Base-by-base conservation (phyloP, 768 basidiomycete species). In the Pleurotus sapidus region DNA sequence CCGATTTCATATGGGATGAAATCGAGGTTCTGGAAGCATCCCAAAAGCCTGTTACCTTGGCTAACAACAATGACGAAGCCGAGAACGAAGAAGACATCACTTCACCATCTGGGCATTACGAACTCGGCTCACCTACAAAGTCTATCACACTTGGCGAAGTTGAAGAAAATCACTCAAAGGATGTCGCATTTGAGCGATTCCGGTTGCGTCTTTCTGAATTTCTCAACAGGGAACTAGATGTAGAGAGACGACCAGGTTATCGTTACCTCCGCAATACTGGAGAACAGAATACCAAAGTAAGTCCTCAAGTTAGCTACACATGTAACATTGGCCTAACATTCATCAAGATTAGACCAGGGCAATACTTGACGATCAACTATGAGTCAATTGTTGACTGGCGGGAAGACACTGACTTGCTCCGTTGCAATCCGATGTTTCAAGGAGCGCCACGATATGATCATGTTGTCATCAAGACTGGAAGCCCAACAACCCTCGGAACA, bases 361-460 rank as follows among this genome's bases (percentile, higher is more conserved):
- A 60, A 59, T 65, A 34, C 59, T 18, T 42, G 14, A 66, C 60
- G 47, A 55, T 72, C n/a, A 56, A 64, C 18, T 74, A 69, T 60
- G 62, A 58, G 14, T 72, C 65, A 0, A 49, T 38, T 2, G 55
- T 68, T 6, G 60, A 70, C 56, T 75, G 72, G 73, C 20, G 46
- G 8, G 18, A 59, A n/a, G 56, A 58, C 3, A 65, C 59, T 0
- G 66, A 76, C 51, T 60, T 68, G 27, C 62, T 77, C 1, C 56
- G 59, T 3, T 70, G 65, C 60, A 73, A 65, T 50, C 69, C 72
- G 3, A 47, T 42, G 0, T 77, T 75, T 56, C 60, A 65, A 42
- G 40, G 58, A 0, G 27, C 46, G 1, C 65, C 64, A 3, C 62
- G 61, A 0, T 72, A 66, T 60, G 69, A 74, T 48, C 60, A 39